phyloP scores from a whole-genome alignment of 495 filamentous ascomycete genomes.

The Xylaria palmicola region DNA sequence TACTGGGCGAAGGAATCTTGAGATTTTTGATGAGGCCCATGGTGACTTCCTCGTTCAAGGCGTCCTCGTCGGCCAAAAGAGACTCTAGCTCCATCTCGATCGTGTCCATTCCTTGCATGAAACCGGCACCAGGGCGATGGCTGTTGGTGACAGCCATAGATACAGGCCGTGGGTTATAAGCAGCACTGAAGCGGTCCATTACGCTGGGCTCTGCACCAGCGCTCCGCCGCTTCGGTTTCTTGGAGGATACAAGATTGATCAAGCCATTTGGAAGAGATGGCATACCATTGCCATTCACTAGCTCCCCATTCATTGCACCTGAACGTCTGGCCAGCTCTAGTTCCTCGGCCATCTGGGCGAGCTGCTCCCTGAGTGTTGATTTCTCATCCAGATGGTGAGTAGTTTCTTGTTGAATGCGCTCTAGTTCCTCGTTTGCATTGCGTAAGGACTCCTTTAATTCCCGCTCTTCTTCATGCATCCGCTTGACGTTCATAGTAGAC shows the following conservation, averaged over 20 bases:
- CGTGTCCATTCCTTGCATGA: slow-evolving; percentile 77
- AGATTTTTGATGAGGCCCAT: slow-evolving; percentile 94
- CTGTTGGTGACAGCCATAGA: slow-evolving; percentile 79
- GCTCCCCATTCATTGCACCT: slow-evolving; percentile 63
- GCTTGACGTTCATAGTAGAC: slow-evolving; percentile 80
- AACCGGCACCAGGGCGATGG: slow-evolving; percentile 63
- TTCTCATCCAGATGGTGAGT: slow-evolving; percentile 78
- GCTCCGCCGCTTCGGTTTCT: slow-evolving; percentile 95
- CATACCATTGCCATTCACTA: slow-evolving; percentile 61
- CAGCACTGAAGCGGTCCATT: slow-evolving; percentile 80
- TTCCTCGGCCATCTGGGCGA: slow-evolving; percentile 87
- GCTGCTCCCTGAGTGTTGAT: slow-evolving; percentile 75
- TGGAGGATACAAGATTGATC: slow-evolving; percentile 94
- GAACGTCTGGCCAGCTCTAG: slow-evolving; percentile 79
- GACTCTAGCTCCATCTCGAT: slow-evolving; percentile 92
- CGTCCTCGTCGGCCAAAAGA: slow-evolving; percentile 91
- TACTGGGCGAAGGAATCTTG: slow-evolving; percentile 85
- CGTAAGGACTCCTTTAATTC: slow-evolving; percentile 75
- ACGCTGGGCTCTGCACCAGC: slow-evolving; percentile 85
- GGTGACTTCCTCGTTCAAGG: slow-evolving; percentile 91
- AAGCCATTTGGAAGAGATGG: slow-evolving; percentile 67
- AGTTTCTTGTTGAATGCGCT: slow-evolving; percentile 67
- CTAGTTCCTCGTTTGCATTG: slow-evolving; percentile 72
- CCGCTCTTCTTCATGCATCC: slow-evolving; percentile 90
- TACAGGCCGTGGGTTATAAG: slow-evolving; percentile 91